Evolutionary conservation across 2,329 filamentous ascomycete genomes (phyloP).

Genomic region (Phialophora verrucosa): DNA sequence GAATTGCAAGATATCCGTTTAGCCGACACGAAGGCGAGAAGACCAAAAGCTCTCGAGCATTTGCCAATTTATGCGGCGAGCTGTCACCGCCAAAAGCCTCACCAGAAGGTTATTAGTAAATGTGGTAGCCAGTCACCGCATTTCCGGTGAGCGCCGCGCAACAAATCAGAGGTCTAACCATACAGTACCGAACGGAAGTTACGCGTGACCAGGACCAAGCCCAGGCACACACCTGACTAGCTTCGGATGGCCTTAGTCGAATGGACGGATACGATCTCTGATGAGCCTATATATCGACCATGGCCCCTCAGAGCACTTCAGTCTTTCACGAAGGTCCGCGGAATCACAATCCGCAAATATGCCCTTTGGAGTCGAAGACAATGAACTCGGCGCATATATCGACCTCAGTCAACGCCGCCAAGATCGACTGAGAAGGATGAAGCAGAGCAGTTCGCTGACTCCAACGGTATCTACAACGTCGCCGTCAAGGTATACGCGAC

Average conservation of each 20-base stretch:
- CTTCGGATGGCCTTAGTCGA: background rate
- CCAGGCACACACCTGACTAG: background rate
- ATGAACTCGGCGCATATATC: slow-evolving; percentile 15
- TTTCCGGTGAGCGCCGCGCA: background rate
- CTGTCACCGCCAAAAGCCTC: background rate
- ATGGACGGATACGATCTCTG: background rate
- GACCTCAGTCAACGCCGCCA: background rate
- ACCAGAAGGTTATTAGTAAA: background rate
- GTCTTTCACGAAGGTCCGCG: background rate
- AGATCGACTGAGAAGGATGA: background rate
- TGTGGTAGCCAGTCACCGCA: background rate
- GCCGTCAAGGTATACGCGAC: background rate
- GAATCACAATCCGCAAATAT: slow-evolving; percentile 2
- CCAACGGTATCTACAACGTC: background rate
- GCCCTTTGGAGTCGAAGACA: slow-evolving; percentile 16
- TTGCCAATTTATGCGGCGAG: background rate
- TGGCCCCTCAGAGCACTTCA: background rate
- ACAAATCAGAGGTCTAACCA: background rate
- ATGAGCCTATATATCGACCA: background rate
- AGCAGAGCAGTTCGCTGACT: background rate
- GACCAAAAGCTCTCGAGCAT: background rate
- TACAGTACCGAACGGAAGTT: background rate
- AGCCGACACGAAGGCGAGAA: background rate
- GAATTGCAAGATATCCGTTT: slow-evolving; percentile 31
- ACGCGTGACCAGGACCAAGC: background rate